phyloP scores from a whole-genome alignment of 1,284 basidiomycete species.

The Tetrapyrgos nigripes region DNA sequence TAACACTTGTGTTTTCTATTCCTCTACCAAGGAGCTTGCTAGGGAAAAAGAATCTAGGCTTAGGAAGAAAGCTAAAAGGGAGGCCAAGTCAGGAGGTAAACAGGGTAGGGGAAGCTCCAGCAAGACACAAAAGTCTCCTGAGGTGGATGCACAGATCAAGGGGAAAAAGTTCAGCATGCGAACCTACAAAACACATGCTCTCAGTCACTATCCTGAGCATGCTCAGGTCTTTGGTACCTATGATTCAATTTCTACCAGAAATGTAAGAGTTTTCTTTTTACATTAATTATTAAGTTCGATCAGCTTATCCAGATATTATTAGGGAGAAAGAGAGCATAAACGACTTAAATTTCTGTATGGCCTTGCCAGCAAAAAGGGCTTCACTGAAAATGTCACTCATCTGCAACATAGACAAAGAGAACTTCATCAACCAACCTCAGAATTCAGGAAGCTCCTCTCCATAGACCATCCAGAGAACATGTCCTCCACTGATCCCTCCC shows the following conservation, averaged over 20 bases:
- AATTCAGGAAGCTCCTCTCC: too few species aligned
- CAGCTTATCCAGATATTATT: background rate
- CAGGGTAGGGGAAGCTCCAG: background rate
- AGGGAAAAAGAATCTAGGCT: background rate
- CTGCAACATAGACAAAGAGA: too few species aligned
- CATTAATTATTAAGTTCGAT: too few species aligned
- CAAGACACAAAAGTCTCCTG: background rate
- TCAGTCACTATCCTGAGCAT: slow-evolving; percentile 6
- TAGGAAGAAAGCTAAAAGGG: too few species aligned
- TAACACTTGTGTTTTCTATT: background rate
- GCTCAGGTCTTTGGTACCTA: slow-evolving; percentile 18
- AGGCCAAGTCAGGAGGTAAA: too few species aligned
- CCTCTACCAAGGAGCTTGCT: slow-evolving; percentile 8
- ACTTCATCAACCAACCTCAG: too few species aligned
- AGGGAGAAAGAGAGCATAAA: slow-evolving; percentile 2
- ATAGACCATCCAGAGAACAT: too few species aligned
- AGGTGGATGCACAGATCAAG: background rate
- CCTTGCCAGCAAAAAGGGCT: background rate
- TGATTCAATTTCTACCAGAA: too few species aligned
- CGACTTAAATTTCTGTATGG: background rate
- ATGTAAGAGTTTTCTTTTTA: too few species aligned
- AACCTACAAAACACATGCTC: slow-evolving; percentile 13
- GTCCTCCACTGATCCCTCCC: too few species aligned
- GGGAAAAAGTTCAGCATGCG: background rate
- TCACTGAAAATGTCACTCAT: too few species aligned